A percentile compares a stretch with the other conserved stretches of the same genome.
Conservation (phyloP, 352 stramenopile species). For the Pythium folliculosum region DNA sequence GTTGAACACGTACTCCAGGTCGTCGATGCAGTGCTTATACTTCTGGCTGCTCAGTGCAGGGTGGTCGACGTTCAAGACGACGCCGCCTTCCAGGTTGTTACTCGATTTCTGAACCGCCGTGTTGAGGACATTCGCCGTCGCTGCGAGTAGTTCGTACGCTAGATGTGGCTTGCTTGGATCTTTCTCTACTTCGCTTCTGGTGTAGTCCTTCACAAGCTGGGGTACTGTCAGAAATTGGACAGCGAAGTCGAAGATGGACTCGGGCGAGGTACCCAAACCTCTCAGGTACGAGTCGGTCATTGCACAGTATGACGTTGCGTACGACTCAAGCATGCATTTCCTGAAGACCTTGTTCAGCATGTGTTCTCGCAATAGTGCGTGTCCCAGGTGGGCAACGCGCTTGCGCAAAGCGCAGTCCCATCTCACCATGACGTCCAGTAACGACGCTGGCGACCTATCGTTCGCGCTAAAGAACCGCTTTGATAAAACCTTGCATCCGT, state of each 20-base stretch:
- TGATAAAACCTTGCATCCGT: constrained; percentile 57
- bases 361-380: constrained; percentile 75
- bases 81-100: neutral
- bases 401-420: constrained; percentile 75
- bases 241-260: constrained; percentile 89
- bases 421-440: constrained; percentile 50
- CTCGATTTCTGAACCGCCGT: constrained; percentile 42
- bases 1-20: constrained; percentile 88
- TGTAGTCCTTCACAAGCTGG: constrained; percentile 80
- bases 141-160: constrained; percentile 61
- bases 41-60: constrained; percentile 80
- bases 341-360: constrained; percentile 75
- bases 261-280: constrained; percentile 77
- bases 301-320: constrained; percentile 61
- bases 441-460: constrained; percentile 34
- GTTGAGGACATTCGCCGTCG: constrained; percentile 64
- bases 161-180: constrained; percentile 60
- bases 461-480: constrained; percentile 40
- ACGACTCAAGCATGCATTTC: constrained; percentile 74
- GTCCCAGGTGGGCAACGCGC: constrained; percentile 50
- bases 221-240: constrained; percentile 86
- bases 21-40: constrained; percentile 90
- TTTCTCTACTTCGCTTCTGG: constrained; percentile 45
- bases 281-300: constrained; percentile 83
- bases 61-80: constrained; percentile 69